phyloP scores from a whole-genome alignment of 2,329 filamentous ascomycete species.

The Pseudogymnoascus sp. region DNA sequence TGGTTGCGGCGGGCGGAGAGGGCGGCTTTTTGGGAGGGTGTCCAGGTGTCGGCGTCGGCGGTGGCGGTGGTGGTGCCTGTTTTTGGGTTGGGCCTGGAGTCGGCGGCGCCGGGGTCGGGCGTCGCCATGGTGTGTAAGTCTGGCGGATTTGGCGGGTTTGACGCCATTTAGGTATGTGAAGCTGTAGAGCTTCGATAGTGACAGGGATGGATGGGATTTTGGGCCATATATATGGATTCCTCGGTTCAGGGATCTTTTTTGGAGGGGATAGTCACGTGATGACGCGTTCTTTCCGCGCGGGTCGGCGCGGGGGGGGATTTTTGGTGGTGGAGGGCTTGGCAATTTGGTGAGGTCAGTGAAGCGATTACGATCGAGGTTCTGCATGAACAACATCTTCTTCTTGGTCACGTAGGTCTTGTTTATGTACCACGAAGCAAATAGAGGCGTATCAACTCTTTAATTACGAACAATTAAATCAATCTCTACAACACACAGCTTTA shows the following conservation, averaged over 20 bases:
- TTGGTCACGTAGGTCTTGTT: not conserved
- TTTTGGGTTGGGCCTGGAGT: not conserved
- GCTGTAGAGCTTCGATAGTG: not conserved
- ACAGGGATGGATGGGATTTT: not conserved
- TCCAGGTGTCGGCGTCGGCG: not conserved
- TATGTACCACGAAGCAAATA: not conserved
- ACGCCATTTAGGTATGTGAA: not conserved
- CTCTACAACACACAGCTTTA: not conserved
- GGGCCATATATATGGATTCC: not conserved
- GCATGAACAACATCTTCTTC: not conserved
- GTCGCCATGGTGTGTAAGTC: not conserved
- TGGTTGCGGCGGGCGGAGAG: conserved; percentile 7
- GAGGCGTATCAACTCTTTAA: not conserved
- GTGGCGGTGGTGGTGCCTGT: not conserved
- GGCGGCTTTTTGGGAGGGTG: not conserved
- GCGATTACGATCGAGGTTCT: not conserved
- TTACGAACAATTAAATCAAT: not conserved
- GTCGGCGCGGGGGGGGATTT: not conserved
- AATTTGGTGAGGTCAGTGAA: not conserved
- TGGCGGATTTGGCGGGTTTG: not conserved
- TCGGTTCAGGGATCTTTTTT: not conserved
- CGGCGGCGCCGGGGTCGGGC: not conserved
- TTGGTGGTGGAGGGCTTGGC: not conserved
- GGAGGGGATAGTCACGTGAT: not conserved
- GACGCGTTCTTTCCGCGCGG: not conserved